Evolutionary conservation across 306 rosid genomes (phyloP), one percentile per base, ranked within the genome.

Genomic region (Vigna nakashimae): DNA sequence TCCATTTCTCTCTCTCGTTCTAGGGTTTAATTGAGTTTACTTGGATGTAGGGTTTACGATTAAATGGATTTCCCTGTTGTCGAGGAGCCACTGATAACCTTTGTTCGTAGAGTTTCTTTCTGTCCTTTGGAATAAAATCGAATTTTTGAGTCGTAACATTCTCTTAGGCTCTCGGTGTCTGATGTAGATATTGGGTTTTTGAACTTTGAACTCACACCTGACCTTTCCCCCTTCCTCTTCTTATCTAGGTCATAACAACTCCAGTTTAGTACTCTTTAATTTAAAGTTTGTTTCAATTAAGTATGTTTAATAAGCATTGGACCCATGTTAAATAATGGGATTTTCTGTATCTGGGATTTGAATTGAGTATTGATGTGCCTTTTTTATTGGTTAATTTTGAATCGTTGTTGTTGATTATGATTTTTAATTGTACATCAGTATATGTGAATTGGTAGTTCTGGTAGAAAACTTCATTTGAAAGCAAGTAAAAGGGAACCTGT

Each of bases 401-500:
- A 30, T 79, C 32, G 13, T 43, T 15, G 40, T 16, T 42, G 22
- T 48, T 11, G 59, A 30, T 45, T 32, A 14, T 34, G 52, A 38
- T 65, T 43, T 30, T 32, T 13, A 18, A 48, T 49, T 36, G 20
- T 48, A 36, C n/a, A 40, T 18, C 9, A 10, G 60, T 67, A 3
- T 34, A 20, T 20, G 67, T 65, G 62, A 40, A 53, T 73, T 67
- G 63, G 77, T 38, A 59, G 71, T 26, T 69, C 28, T n/a, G 56
- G 14, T 11, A 43, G 58, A 45, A 16, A 18, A 55, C 50, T 30
- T 74, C 50, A 59, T 48, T 12, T 5, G 36, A 22, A 20, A n/a
- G 60, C 26, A 2, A 6, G 36, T 14, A 26, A 11, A 43, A 67
- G 64, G 74, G 65, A 53, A 17, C 51, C 45, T 18, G 53, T 2